Evolutionary conservation across 2,329 filamentous ascomycete species (phyloP), one percentile per base, ranked within the genome.

Genomic region (Cordyceps cateniannulata): DNA sequence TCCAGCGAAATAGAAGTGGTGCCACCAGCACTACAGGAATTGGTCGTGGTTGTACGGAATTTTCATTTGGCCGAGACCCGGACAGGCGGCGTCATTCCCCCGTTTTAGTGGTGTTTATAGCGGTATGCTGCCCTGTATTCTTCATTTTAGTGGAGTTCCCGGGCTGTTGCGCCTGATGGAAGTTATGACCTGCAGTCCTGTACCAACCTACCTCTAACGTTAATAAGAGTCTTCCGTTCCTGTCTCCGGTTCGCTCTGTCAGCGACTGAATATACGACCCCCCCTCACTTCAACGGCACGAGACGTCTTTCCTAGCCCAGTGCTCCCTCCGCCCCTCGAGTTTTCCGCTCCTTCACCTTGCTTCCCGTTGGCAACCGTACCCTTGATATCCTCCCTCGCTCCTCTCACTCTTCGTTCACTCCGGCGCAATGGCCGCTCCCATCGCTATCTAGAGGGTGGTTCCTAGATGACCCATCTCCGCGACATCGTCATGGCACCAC

Each of bases 391-490:
- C 8, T 57, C 20, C 29, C 14, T 40, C 7, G 24, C n/a, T 35
- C n/a, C 16, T 50, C n/a, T 49, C 12, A 24, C 35, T 51, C 40
- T 32, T 25, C 24, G n/a, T 53, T 16, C 18, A 12, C 25, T 38
- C 10, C 56, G 50, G 54, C 65, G 71, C 64, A 64, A 68, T 71
- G 66, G 62, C 74, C 64, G 71, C 73, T 72, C 71, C 70, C 74
- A 75, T 75, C 79, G 76, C 75, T 63, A 78, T 78, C 65, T 84
- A 81, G 78, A 81, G 79, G 79, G 80, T 82, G 79, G 80, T 73
- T 70, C 70, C 75, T 71, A 64, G 65, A 66, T 59, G 60, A 62
- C 25, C 44, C 32, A 47, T 45, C 69, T 67, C 74, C 71, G 73
- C 72, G 71, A 71, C 70, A 68, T 74, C 77, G 75, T 76, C 72